Percentiles rank a stretch among this genome's conserved stretches.
These are phyloP conservation scores for Hygrocybe punicea DNA, from an alignment of 768 basidiomycete genomes.

Conservation along the genomic window DNA sequence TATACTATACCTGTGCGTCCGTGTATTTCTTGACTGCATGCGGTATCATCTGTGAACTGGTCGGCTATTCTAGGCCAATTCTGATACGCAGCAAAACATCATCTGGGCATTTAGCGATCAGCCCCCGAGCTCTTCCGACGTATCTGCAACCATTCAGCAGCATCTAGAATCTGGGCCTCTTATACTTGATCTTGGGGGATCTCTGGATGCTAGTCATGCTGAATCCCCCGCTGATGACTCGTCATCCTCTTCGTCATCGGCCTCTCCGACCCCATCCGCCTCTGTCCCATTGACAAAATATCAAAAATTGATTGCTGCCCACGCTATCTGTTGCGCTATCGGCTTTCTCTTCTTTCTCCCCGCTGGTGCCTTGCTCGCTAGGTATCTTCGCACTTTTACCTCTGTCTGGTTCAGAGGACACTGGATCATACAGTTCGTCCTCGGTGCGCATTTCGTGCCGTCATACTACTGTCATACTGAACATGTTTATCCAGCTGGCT, in stretches of 20 bases:
- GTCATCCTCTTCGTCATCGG: constrained; percentile 16
- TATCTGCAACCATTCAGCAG: constrained; percentile 43
- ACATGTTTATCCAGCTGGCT: constrained; percentile 35
- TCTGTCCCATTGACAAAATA: constrained; percentile 43
- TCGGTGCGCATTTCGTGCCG: constrained; percentile 34
- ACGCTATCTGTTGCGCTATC: constrained; percentile 49
- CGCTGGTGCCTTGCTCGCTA: constrained; percentile 49
- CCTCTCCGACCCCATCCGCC: neutral
- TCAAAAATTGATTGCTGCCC: constrained; percentile 51
- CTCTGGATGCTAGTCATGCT: constrained; percentile 16
- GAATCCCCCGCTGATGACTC: constrained; percentile 27
- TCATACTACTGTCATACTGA: constrained; percentile 3
- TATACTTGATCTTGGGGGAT: constrained; percentile 42
- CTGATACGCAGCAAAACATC: constrained; percentile 40
- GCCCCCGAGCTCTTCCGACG: constrained; percentile 45
- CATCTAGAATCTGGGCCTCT: constrained; percentile 45
- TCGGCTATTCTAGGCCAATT: constrained; percentile 35
- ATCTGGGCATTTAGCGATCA: constrained; percentile 59
- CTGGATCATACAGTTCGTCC: constrained; percentile 46
- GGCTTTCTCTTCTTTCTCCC: constrained; percentile 56
- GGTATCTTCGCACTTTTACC: constrained; percentile 49
- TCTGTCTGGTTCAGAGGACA: constrained; percentile 54
- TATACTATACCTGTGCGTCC: constrained; percentile 50
- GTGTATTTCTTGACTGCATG: neutral
- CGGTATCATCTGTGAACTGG: neutral